Conservation (phyloP, 371 early-diverging fungal species). For the Umbelopsis sp. region DNA sequence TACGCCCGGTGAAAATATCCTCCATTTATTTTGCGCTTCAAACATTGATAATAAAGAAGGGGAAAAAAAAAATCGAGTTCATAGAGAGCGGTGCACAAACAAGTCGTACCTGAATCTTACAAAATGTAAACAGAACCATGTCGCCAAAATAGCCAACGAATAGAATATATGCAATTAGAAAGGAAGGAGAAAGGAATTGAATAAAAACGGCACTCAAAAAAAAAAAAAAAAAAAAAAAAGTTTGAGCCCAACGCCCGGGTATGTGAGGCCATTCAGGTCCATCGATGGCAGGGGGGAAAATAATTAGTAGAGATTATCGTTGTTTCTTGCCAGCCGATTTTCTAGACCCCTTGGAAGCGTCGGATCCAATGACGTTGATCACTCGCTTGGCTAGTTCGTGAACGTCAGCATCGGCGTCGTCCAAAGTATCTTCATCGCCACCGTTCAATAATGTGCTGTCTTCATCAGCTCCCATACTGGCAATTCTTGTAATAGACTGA, state of each 20-base stretch:
- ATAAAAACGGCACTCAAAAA: background rate
- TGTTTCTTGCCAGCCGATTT: constrained; percentile 14
- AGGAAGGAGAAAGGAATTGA: background rate
- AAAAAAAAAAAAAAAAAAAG: background rate
- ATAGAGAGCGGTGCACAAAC: background rate
- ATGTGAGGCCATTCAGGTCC: constrained; percentile 2
- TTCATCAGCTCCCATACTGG: constrained; percentile 26
- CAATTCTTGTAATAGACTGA: constrained; percentile 40
- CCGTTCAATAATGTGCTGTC: constrained; percentile 22
- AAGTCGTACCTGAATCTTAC: constrained; percentile 5
- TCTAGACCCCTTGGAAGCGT: background rate
- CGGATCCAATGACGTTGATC: constrained; percentile 20
- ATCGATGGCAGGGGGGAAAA: background rate
- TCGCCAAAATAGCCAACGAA: background rate
- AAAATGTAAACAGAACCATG: background rate
- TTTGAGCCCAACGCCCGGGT: constrained; percentile 14
- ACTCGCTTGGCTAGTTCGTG: constrained; percentile 48
- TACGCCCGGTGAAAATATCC: no score
- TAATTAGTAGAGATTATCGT: background rate
- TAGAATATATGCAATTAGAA: constrained; percentile 11
- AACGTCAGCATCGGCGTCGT: constrained; percentile 50
- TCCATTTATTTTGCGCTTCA: background rate
- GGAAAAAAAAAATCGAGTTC: background rate
- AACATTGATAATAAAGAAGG: background rate
- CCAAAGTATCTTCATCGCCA: constrained; percentile 23